Conservation (phyloP, 495 filamentous ascomycete species). For the Penicillium flavigenum region DNA sequence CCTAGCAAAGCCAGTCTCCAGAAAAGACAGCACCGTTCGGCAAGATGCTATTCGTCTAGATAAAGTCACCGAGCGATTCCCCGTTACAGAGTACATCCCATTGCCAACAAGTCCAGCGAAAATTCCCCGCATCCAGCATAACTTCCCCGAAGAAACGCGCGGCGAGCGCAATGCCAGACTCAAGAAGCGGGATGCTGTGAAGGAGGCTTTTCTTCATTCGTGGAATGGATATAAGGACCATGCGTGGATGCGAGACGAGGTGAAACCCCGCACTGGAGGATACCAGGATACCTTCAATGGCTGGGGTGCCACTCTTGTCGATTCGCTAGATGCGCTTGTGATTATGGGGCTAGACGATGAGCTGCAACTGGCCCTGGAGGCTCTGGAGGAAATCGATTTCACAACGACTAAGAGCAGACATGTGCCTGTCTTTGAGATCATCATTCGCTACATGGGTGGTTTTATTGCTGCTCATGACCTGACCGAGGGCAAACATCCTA, state of each 20-base stretch:
- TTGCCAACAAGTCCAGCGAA: constrained; percentile 45
- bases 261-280: constrained; percentile 61
- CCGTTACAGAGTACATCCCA: constrained; percentile 49
- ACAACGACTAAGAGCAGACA: constrained; percentile 44
- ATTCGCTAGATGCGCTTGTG: constrained; percentile 61
- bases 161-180: constrained; percentile 37
- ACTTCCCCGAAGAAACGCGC: constrained; percentile 48
- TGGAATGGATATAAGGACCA: constrained; percentile 75
- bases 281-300: constrained; percentile 57
- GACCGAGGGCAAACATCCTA: constrained; percentile 59
- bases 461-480: constrained; percentile 83
- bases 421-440: constrained; percentile 85
- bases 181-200: constrained; percentile 58
- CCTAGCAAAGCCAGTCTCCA: constrained; percentile 14
- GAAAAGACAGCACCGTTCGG: constrained; percentile 9
- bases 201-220: constrained; percentile 63
- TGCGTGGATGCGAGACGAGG: constrained; percentile 80
- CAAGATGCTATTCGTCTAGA: constrained; percentile 41
- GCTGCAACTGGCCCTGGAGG: constrained; percentile 57
- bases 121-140: constrained; percentile 53
- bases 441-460: constrained; percentile 84
- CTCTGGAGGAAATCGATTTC: constrained; percentile 56
- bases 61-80: constrained; percentile 46
- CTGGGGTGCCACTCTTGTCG: constrained; percentile 61
- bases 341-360: constrained; percentile 63